Base-by-base conservation (phyloP, 805 yeast genomes). In the Metschnikowia vanudenii region DNA sequence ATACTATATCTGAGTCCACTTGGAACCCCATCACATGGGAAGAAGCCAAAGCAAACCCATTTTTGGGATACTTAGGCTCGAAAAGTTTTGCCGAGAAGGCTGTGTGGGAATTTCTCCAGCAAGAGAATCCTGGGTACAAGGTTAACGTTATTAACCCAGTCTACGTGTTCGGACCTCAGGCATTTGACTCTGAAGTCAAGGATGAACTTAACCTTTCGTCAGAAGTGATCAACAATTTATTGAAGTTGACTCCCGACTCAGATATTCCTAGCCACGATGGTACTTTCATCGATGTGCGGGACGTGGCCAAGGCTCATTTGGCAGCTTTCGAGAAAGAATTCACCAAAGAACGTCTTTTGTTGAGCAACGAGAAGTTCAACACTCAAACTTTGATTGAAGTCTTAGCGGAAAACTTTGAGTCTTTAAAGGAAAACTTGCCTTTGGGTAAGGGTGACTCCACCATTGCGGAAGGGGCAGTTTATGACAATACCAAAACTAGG, bases 1-100 rank as follows among this genome's bases (percentile, higher is more conserved):
- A 63, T 13, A 52, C 58, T 2, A 67, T 68, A 45, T 64, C 71
- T 47, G 76, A 71, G 49, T 26, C 60, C 6, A 57, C 62, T 36
- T 80, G 84, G 80, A 80, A 81, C 50, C 78, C 76, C 36, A 65
- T 78, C 29, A 70, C 79, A 16, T 74, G 76, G 72, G 79, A 77
- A 41, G 71, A 73, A 50, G 61, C 60, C 14, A 39, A 45, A 20
- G 37, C 22, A 16, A 20, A 18, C 18, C 19, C 37, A 5, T 49
- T 69, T 32, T 55, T 61, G 4, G 76, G 73, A 4, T 71, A 71
- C 52, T 65, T 68, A 45, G 74, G 69, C 2, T 68, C 63, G 46
- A 62, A 62, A 50, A 45, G 58, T 6, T 60, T 56, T 43, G 60
- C 65, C 3, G 65, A 84, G 63, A 55, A 66, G 49, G 63, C 65